phyloP scores from a whole-genome alignment of 2,329 filamentous ascomycete species.

The Beauveria pseudobassiana region DNA sequence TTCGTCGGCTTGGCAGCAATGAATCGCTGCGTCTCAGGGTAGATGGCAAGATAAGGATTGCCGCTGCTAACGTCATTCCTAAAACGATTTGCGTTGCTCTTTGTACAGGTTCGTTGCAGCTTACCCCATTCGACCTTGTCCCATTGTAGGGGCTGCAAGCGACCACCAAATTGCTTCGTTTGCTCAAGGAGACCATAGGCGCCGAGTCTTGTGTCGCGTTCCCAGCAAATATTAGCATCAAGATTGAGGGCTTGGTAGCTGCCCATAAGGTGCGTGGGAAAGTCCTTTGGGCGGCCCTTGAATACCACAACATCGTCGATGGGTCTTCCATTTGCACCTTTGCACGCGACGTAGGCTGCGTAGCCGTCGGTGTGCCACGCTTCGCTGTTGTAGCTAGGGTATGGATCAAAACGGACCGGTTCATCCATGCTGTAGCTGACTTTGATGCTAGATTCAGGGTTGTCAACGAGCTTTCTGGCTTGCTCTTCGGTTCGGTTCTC shows the following conservation, averaged over 20 bases:
- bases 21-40: conserved; percentile 26
- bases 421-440: conserved; percentile 35
- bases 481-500: conserved; percentile 29
- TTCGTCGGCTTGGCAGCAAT: conserved; percentile 12
- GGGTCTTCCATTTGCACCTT: conserved; percentile 53
- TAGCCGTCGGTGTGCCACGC: conserved; percentile 50
- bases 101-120: conserved; percentile 59
- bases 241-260: conserved; percentile 53
- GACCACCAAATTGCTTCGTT: conserved; percentile 35
- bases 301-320: conserved; percentile 58
- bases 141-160: conserved; percentile 45
- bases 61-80: conserved; percentile 31
- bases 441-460: conserved; percentile 24
- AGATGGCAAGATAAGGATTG: conserved; percentile 37
- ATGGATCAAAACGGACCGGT: conserved; percentile 59
- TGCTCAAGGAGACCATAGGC: conserved; percentile 51
- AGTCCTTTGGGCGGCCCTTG: conserved; percentile 50
- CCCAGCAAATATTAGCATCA: conserved; percentile 58
- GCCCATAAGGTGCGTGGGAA: conserved; percentile 55
- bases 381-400: conserved; percentile 60
- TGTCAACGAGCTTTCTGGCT: conserved; percentile 23
- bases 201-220: conserved; percentile 62
- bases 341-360: conserved; percentile 55
- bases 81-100: conserved; percentile 60
- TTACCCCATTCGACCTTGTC: conserved; percentile 61